Base-by-base conservation (phyloP, 2,329 filamentous ascomycete species). In the Fusarium sambucinum region DNA sequence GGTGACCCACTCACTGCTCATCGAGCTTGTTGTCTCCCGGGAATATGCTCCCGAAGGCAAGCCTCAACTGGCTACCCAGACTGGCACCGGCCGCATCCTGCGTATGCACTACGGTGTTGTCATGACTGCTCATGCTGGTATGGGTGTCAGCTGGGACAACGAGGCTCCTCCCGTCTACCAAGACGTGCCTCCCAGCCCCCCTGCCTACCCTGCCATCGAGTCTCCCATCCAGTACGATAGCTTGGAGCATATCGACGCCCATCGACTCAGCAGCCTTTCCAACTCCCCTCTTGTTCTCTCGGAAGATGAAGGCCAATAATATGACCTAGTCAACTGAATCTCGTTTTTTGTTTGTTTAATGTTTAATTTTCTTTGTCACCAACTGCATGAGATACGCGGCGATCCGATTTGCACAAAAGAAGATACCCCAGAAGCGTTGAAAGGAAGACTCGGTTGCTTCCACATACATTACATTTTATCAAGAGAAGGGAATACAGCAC, bases 61-160 rank as follows among this genome's bases (percentile, higher is more conserved):
- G 77, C 84, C 86, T 3, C 80, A 83, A 54, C 84, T 93, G 51
- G 87, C 92, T 47, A 94, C 93, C 1, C 93, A 94, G 50, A 97
- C 95, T 0, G 95, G 95, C 63, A 92, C 94, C 4, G 96, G 95
- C 1, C 89, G 95, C 68, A 95, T 98, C 53, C 84, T 99, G 63
- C 88, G 95, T 69, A 97, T 97, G 87, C 93, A 97, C 77, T 98
- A 97, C 82, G 89, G 87, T 73, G 85, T 96, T 54, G 84, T 89
- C 59, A 86, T 98, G 56, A 97, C 94, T 6, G 92, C 97, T 80
- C 88, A 92, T 62, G 87, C 88, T 21, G 95, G 95, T 19, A 87
- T 97, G 77, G 94, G 95, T 51, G 94, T 99, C 73, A 93, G 92
- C 72, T 99, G 96, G 95, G 95, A 98, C 73, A 95, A 97, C 80